Evolutionary conservation across 352 stramenopile species (phyloP), one percentile per base, ranked within the genome.

Genomic region (Globisporangium radiosum): DNA sequence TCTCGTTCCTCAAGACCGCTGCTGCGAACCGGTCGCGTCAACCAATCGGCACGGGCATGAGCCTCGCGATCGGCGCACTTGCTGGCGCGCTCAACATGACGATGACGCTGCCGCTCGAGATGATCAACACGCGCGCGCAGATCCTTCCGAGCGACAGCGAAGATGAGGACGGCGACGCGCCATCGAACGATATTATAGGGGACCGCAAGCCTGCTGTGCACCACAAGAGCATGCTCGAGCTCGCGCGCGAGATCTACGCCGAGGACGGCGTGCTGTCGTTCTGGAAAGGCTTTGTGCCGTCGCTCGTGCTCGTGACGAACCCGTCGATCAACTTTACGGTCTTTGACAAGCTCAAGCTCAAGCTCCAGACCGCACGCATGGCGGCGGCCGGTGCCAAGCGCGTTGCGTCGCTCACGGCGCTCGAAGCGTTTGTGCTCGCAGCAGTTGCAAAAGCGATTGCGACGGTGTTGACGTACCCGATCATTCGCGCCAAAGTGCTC

Each of bases 311-410:
- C 52, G 86, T 91, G 19, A 90, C 72, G 67, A 96, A 96, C 65
- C 87, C 87, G 37, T 89, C 85, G 39, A 96, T 96, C 67, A 94
- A 95, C 70, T 96, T 90, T 62, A 94, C 87, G 15, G 75, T 92
- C 50, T 96, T 94, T 51, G 85, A 96, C 68, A 80, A 80, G 56
- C 71, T 96, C 40, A 96, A 96, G 65, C 64, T 89, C 47, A 66
- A 75, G 37, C 52, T 89, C 57, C 80, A 84, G 56, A 59, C 71
- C 47, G 73, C 62, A 47, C 87, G 82, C 63, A 85, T 79, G 69
- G 56, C 62, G 37, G 67, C 76, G 44, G 69, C 52, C 8, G 66
- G 70, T 39, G 60, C 71, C 9, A 64, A 65, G 47, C 73, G 76
- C 2, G 43, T 84, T 60, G 69, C 65, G 52, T 80, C 73, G 44